Conservation (phyloP, 371 early-diverging fungal species). For the Mortierella sp. region DNA sequence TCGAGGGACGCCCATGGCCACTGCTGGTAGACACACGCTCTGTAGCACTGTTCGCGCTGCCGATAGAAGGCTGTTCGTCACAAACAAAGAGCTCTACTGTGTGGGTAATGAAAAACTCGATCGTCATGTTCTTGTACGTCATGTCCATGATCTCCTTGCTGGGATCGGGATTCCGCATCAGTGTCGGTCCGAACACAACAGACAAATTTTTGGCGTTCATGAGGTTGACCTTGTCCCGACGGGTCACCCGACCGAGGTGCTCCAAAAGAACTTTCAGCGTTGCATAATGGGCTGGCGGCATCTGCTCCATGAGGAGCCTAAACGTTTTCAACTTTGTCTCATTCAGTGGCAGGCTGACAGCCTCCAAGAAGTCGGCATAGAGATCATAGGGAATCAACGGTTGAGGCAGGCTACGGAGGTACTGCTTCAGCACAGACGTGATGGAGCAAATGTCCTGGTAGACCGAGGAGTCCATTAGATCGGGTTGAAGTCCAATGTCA, state of each 20-base stretch:
- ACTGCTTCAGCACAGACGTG: slow-evolving; percentile 95
- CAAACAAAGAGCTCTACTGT: slow-evolving; percentile 8
- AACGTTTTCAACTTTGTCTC: slow-evolving; percentile 25
- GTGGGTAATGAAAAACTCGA: slow-evolving; percentile 18
- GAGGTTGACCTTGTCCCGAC: slow-evolving; percentile 71
- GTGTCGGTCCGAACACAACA: slow-evolving; percentile 94
- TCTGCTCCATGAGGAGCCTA: slow-evolving; percentile 55
- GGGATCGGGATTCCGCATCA: slow-evolving; percentile 79
- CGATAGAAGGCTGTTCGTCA: slow-evolving; percentile 1
- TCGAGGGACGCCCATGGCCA: slow-evolving; percentile 8
- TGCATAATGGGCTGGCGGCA: slow-evolving; percentile 68
- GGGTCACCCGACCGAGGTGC: slow-evolving; percentile 72
- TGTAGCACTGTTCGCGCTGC: slow-evolving; percentile 13
- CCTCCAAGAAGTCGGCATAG: slow-evolving; percentile 80
- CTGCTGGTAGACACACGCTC: slow-evolving; percentile 67
- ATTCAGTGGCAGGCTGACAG: slow-evolving; percentile 59
- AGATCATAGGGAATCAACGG: slow-evolving; percentile 89
- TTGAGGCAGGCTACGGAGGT: slow-evolving; percentile 91
- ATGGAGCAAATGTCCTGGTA: slow-evolving; percentile 78
- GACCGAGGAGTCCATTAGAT: slow-evolving; percentile 63
- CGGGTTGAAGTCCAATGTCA: slow-evolving; percentile 54
- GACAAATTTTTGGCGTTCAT: slow-evolving; percentile 92
- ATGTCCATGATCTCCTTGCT: slow-evolving; percentile 82
- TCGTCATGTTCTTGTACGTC: slow-evolving; percentile 74
- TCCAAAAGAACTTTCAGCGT: slow-evolving; percentile 71